Evolutionary conservation across 148 eudicot genomes (phyloP), one percentile per base, ranked within the genome.

Genomic region (Gaultheria prostrata): DNA sequence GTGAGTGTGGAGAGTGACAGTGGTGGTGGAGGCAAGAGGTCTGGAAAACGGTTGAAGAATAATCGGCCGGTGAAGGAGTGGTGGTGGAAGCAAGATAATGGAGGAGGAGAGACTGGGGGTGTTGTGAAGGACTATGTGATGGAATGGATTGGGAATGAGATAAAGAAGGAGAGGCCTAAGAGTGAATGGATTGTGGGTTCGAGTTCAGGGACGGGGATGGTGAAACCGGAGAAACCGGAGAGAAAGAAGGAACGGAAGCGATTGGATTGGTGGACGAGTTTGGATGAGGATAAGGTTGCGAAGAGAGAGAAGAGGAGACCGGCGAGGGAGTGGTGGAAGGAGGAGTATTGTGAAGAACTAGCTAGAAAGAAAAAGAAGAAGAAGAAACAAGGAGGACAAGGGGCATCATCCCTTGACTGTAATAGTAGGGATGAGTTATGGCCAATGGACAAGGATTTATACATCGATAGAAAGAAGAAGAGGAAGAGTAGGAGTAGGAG

Each of bases 281-380:
- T 93, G 88, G 96, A 91, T 30, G 99, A 81, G 10, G 92, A 90
- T 39, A 89, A 85, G 82, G 76, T 28, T 35, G 75, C 28, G 84
- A 94, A 91, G 90, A 93, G 90, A 75, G 92, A 89, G 75, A 93
- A 88, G 90, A 89, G 98, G 79, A 89, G 91, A 82, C 93, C 98
- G 1, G 93, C 92, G 13, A 89, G 98, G 86, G 98, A 93, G 86
- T 96, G 98, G 98, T 96, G 98, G 98, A 94, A 90, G 89, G 98
- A 94, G 85, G 98, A 96, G 33, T 96, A 91, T 59, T 86, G 91
- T 24, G 97, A 96, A 77, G 98, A 94, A 70, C 92, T 94, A 48
- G 92, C 90, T 0, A 90, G 83, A 87, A 91, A 93, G 92, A 92
- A 95, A 57, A 53, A 91, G 90, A 94, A 92, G 82, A 92, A 90